phyloP scores from a whole-genome alignment of 495 filamentous ascomycete genomes.

The Neurospora sp. region DNA sequence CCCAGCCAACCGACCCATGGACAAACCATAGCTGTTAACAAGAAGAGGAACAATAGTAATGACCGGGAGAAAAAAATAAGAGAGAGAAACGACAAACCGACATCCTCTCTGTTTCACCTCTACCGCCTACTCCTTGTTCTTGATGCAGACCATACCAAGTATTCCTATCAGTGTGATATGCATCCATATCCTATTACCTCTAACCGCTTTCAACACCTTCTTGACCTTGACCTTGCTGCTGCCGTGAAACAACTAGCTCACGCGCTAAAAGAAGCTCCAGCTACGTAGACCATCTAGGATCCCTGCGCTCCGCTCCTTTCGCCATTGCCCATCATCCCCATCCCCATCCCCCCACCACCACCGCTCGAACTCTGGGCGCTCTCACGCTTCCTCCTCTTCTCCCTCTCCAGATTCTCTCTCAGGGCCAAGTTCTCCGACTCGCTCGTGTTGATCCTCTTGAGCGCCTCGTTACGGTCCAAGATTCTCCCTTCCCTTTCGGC shows the following conservation, averaged over 20 bases:
- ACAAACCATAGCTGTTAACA: not conserved
- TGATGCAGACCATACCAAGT: not conserved
- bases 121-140: not conserved
- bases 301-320: not conserved
- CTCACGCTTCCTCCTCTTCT: conserved; percentile 15
- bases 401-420: conserved; percentile 54
- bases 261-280: not conserved
- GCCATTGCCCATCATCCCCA: not conserved
- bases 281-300: not conserved
- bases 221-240: not conserved
- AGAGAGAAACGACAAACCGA: not conserved
- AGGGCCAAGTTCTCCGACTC: conserved; percentile 68
- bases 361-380: not conserved
- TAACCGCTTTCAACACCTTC: not conserved
- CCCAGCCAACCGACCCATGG: not conserved
- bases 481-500: conserved; percentile 80
- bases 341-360: not conserved
- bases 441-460: conserved; percentile 75
- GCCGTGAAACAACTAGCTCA: not conserved
- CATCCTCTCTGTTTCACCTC: not conserved
- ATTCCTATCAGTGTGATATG: not conserved
- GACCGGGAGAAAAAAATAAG: not conserved
- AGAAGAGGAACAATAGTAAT: not conserved
- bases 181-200: not conserved
- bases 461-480: conserved; percentile 71